Evolutionary conservation across 345 rosid genomes (phyloP).

Genomic region (Gynandropsis gynandra): DNA sequence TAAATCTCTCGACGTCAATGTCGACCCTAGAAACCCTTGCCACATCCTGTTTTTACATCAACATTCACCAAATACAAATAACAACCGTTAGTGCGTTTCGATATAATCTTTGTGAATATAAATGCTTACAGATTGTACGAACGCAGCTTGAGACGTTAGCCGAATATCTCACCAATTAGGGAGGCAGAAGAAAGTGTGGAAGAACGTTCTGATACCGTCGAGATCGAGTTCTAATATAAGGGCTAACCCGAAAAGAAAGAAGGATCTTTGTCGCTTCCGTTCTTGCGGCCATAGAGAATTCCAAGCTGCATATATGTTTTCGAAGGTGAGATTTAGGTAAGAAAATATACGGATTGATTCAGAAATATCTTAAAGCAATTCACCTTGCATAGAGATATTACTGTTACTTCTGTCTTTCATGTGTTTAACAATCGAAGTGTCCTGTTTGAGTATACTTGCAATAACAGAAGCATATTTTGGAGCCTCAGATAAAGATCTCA

Average conservation of each 20-base stretch:
- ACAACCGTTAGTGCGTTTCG: too few species aligned
- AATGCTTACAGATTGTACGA: too few species aligned
- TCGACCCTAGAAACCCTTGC: constrained; percentile 88
- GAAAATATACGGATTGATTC: too few species aligned
- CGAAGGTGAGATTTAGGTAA: too few species aligned
- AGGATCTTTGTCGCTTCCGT: constrained; percentile 90
- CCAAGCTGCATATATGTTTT: constrained; percentile 58
- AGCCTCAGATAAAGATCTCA: constrained; percentile 93
- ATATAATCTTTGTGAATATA: too few species aligned
- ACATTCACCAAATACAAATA: too few species aligned
- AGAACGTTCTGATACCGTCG: constrained; percentile 72
- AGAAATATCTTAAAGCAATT: neutral
- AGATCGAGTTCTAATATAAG: constrained; percentile 79
- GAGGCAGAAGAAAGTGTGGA: constrained; percentile 72
- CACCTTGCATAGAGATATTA: constrained; percentile 86
- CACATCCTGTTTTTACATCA: too few species aligned
- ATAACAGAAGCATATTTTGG: constrained; percentile 80
- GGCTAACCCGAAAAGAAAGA: constrained; percentile 89
- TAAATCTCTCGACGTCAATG: constrained; percentile 80
- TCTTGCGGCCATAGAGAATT: constrained; percentile 91
- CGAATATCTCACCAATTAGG: constrained; percentile 89
- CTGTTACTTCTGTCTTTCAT: constrained; percentile 23
- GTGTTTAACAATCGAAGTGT: constrained; percentile 28
- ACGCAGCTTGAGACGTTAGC: too few species aligned
- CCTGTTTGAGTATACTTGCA: constrained; percentile 53